These are phyloP conservation scores for Naganishia sp. DNA, from an alignment of 1,284 basidiomycete species.

Conservation along the genomic window DNA sequence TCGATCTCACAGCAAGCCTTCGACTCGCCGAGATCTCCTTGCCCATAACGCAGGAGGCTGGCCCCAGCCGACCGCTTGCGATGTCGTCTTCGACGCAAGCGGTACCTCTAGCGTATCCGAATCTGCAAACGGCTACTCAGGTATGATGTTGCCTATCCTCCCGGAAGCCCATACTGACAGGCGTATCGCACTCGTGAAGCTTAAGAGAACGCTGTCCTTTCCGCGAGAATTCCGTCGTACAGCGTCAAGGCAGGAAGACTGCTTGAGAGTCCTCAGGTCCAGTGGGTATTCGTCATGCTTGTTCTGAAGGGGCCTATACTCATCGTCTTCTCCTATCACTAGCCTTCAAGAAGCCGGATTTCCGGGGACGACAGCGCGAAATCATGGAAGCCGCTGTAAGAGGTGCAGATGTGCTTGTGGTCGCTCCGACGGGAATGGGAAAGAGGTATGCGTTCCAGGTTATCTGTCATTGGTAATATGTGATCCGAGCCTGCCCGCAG, in stretches of 20 bases:
- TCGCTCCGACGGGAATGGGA: conserved; percentile 85
- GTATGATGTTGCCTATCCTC: conserved; percentile 4
- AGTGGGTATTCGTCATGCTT: conserved; percentile 37
- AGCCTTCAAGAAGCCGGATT: conserved; percentile 70
- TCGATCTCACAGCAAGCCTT: background rate
- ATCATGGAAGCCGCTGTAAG: conserved; percentile 68
- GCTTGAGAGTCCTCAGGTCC: conserved; percentile 42
- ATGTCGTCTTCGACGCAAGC: conserved; percentile 19
- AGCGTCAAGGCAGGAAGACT: conserved; percentile 48
- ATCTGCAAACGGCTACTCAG: conserved; percentile 37
- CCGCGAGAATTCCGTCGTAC: conserved; percentile 42
- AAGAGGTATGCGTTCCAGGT: conserved; percentile 61
- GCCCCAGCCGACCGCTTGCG: conserved; percentile 6
- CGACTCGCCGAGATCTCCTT: background rate
- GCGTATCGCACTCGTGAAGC: conserved; percentile 4
- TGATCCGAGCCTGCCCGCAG: conserved; percentile 41
- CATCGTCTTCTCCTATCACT: background rate
- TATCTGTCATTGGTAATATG: background rate
- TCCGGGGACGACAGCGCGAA: conserved; percentile 73
- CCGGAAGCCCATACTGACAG: background rate
- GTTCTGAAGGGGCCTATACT: no score
- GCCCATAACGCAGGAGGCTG: background rate
- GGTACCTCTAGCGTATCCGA: conserved; percentile 35
- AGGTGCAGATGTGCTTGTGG: conserved; percentile 74
- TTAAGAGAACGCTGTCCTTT: conserved; percentile 29